phyloP scores from a whole-genome alignment of 345 rosid genomes.

The Mercurialis annua region DNA sequence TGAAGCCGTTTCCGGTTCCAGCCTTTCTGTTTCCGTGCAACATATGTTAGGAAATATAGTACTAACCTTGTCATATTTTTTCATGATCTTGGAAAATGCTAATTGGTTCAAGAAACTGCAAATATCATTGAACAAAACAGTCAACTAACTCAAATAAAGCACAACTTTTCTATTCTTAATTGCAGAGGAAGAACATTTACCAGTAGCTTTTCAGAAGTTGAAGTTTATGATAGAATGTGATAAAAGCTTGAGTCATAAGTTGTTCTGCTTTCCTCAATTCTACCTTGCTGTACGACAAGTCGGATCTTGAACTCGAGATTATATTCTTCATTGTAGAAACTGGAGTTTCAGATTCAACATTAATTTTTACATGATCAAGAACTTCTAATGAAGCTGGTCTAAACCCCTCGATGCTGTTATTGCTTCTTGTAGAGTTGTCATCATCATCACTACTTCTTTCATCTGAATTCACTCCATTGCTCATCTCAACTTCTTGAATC shows the following conservation, averaged over 20 bases:
- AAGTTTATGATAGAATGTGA: constrained; percentile 61
- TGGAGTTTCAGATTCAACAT: constrained; percentile 44
- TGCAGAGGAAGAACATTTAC: constrained; percentile 20
- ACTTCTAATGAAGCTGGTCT: constrained; percentile 41
- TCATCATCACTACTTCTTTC: constrained; percentile 2
- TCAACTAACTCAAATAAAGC: not conserved
- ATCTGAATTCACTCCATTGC: constrained; percentile 11
- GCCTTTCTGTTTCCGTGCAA: too few species aligned
- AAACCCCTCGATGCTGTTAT: not conserved
- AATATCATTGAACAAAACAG: not conserved
- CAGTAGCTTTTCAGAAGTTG: constrained; percentile 53
- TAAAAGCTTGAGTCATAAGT: constrained; percentile 41
- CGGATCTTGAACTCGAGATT: constrained; percentile 26
- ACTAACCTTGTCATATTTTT: constrained; percentile 95
- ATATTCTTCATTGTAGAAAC: constrained; percentile 35
- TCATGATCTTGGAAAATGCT: constrained; percentile 79
- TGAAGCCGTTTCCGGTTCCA: too few species aligned
- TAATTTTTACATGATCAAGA: constrained; percentile 44
- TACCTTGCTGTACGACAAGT: constrained; percentile 31
- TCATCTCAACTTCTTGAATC: constrained; percentile 39
- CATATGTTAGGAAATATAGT: not conserved
- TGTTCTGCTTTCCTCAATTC: constrained; percentile 49
- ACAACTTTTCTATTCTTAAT: too few species aligned
- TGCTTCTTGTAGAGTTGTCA: not conserved
- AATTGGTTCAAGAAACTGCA: constrained; percentile 65